Evolutionary conservation across 441 rosid species (phyloP).

Genomic region (Gossypium lobatum): DNA sequence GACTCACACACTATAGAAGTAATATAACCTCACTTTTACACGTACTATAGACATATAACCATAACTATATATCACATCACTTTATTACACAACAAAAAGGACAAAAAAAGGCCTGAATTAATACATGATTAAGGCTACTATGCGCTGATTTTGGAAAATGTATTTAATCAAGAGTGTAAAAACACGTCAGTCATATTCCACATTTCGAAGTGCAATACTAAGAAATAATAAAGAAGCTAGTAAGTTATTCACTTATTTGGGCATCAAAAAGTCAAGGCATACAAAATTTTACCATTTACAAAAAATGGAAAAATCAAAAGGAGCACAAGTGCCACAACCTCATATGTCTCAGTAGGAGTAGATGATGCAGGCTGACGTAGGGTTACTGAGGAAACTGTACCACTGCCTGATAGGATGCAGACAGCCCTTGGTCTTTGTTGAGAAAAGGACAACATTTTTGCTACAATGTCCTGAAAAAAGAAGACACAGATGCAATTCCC

Average conservation of each 20-base stretch:
- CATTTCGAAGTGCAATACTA: neutral
- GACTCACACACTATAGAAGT: neutral
- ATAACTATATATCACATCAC: neutral
- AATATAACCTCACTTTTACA: neutral
- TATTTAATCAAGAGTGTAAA: neutral
- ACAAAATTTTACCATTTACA: neutral
- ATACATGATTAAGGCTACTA: neutral
- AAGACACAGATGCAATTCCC: neutral
- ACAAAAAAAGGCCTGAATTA: neutral
- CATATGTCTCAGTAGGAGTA: constrained; percentile 50
- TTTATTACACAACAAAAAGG: neutral
- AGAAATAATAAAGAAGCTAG: neutral
- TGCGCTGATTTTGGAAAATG: neutral
- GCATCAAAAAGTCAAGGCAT: neutral
- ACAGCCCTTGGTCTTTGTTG: constrained; percentile 91
- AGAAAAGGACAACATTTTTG: constrained; percentile 66
- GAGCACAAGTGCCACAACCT: constrained; percentile 49
- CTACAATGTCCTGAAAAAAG: constrained; percentile 67
- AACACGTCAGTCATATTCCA: neutral
- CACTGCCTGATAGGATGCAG: constrained; percentile 86
- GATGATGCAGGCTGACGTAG: constrained; percentile 72
- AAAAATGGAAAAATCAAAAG: neutral
- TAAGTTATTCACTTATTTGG: neutral
- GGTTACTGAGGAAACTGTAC: constrained; percentile 82
- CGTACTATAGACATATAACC: neutral